Base-by-base conservation (phyloP, 257 asterid species). In the Primulina tabacum region DNA sequence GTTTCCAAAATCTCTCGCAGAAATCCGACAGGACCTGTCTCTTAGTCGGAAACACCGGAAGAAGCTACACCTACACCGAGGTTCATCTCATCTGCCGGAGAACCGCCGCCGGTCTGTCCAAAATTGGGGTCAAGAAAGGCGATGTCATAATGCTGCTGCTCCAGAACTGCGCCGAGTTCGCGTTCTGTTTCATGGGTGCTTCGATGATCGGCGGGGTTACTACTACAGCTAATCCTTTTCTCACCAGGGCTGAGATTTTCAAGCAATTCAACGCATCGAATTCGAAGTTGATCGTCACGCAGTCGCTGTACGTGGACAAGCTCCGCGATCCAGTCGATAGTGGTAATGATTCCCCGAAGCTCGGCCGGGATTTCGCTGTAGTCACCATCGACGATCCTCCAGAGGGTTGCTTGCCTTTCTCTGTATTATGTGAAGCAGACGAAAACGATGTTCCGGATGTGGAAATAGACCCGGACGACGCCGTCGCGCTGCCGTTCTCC, bases 111-210 rank as follows among this genome's bases (percentile, higher is more conserved):
- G 97, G 97, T 0, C 28, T 90, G 28, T 16, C 80, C 17, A 76
- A 40, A 0, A 84, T 80, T 59, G 95, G 96, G 0, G 60, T 90
- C 60, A 24, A 71, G 0, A 71, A 74, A 8, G 88, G 90, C 37
- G 96, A 87, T 64, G 97, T 89, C 11, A 79, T 90, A 0, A 85
- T 90, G 97, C 72, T 72, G 10, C 89, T 90, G 34, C 86, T 90
- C 12, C 96, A 85, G 61, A 90, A 90, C 59, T 87, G 88, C 65
- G 79, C 92, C 0, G 97, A 90, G 62, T 88, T 90, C n/a, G 96
- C 84, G 0, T 88, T 88, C 76, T 72, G 92, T 1, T 87, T 90
- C 81, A 80, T 90, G 71, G 92, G 76, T 0, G 92, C 96, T 8
- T 90, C 97, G 3, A 86, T 88, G 85, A 79, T 90, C 43, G 97